Evolutionary conservation across 2,329 filamentous ascomycete species (phyloP), one percentile per base, ranked within the genome.

Genomic region (Macrophomina phaseolina): DNA sequence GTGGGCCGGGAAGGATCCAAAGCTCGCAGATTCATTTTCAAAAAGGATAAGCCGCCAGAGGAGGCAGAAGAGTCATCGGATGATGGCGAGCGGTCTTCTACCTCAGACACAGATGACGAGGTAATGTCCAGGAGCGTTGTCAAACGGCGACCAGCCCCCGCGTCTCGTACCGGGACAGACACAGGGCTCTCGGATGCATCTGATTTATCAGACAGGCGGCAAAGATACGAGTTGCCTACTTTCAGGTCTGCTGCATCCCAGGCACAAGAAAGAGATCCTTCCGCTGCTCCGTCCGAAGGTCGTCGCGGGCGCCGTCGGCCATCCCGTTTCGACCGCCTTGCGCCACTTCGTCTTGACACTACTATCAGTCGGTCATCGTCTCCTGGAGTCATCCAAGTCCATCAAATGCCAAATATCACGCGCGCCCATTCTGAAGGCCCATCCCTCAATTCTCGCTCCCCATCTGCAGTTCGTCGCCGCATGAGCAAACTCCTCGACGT

Each of bases 1-100:
- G 86, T 96, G 2, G 85, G 86, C n/a, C 84, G 83, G 68, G 88
- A 90, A 71, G 84, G 89, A 7, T 85, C 86, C 0, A 87, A 85
- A 71, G 83, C 90, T 40, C 86, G 87, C 16, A 87, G 88, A 60
- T 81, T 86, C 51, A 85, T 90, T 28, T 82, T 88, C 76, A 86
- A 84, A 70, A 86, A 85, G 71, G 88, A 90, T 38, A 73, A 78
- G 28, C 76, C 73, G 38, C 72, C 70, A 58, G 76, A 79, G 23
- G 58, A 67, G 48, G 36, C 49, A 12, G 79, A 81, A 28, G 61
- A 53, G 46, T 67, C 66, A 1, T 65, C 63, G 0, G 52, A 56
- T 65, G 75, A 79, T 12, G 85, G 84, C 5, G 83, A 84, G 36
- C 78, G 81, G 30, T 82, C 58, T 3, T 60, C 80, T 3, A 82